Base-by-base conservation (phyloP, 176 grass and related monocot species). In the Guadua angustifolia region DNA sequence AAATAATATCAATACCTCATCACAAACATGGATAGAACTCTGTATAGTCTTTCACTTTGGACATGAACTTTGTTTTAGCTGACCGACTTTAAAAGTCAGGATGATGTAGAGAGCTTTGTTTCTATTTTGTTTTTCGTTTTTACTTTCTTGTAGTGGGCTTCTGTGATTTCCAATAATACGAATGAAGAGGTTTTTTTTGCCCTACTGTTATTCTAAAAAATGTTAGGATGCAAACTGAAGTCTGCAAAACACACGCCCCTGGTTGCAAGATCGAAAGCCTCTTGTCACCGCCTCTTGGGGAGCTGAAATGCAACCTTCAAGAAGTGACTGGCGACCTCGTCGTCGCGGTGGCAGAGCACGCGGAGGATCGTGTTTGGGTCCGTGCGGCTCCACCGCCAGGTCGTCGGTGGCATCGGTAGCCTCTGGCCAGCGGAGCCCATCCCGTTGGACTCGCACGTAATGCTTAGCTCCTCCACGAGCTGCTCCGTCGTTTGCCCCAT, bases 241-340 rank as follows among this genome's bases (percentile, higher is more conserved):
- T 44, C 19, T 46, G 65, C 39, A 71, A 40, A 45, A 46, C 50
- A 17, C 26, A 26, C 40, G 9, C 42, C 24, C 24, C 12, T 63
- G 64, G 62, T 42, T 38, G 79, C 79, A 76, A 33, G 32, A 42
- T 33, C 17, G 45, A 6, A 71, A 72, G 17, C 32, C 25, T 33
- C 19, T 12, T n/a, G 61, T 90, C 80, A 90, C 79, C 88, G 62
- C 82, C 88, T 76, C 86, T 86, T 94, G 69, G 92, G 86, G 9
- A 94, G 88, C 62, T 94, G 85, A 51, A 90, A 90, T 15, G 92
- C 71, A 46, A 88, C 79, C 73, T 94, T 94, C 67, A 94, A 57
- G 79, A 92, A 94, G 33, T 82, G 47, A 82, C 83, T 94, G 15
- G 90, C 90, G 44, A 81, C 60, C 29, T 88, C 82, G 35, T 92